Evolutionary conservation across 2,329 filamentous ascomycete species (phyloP), one percentile per base, ranked within the genome.

Genomic region (Botryotinia calthae): DNA sequence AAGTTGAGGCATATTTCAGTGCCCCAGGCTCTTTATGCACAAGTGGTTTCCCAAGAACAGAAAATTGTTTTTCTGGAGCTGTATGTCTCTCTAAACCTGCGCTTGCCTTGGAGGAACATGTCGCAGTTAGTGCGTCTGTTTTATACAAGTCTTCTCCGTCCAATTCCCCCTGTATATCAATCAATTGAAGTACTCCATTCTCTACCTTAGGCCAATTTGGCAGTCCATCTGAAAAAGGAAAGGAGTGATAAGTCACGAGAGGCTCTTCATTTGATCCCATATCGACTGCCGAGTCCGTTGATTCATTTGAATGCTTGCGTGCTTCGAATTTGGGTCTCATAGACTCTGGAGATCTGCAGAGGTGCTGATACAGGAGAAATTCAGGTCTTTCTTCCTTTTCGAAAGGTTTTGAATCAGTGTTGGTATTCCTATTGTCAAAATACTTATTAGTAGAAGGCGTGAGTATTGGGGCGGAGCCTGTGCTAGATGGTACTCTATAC

Each of bases 241-340:
- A 56, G 20, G 64, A 42, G 20, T 28, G 14, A 56, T 67, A 67
- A 22, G 48, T 40, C 4, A 22, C 25, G n/a, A 56, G 25, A 12
- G 34, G 25, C 46, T 67, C 64, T 28, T 42, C 64, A 22, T 16
- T 28, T 67, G 34, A 42, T 67, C 48, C 42, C 34, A 54, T 67
- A 28, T 67, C 46, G 9, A 67, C 34, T n/a, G 44, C 48, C 9
- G 34, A 67, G 9, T 67, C 46, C 6, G 25, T 56, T 40, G 64
- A 67, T 56, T 42, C 31, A 54, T 22, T 54, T 25, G 64, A 67
- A n/a, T 54, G 25, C 40, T 67, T 67, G 6, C 64, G 64, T 28
- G 18, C 4, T 8, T 67, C 64, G 14, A 67, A 1, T 54, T 54
- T 28, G 25, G 64, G 46, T 18, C 64, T 51, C 64, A 7, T 0